Percentiles rank a stretch among this genome's conserved stretches.
Conservation (phyloP, 2,329 filamentous ascomycete species). For the Colletotrichum costaricense region DNA sequence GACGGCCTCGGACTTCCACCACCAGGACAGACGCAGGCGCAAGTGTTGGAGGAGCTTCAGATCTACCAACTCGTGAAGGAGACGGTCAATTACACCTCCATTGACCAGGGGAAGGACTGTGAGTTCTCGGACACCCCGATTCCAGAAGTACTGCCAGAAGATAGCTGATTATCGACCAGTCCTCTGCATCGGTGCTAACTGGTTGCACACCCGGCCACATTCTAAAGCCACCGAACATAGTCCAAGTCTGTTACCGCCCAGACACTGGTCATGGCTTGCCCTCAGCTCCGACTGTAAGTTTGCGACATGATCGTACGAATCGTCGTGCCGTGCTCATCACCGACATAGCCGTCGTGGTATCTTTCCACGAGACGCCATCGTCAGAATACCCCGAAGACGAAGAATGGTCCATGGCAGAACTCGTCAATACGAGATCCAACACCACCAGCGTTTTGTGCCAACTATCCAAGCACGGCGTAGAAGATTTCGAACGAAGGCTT, state of each 20-base stretch:
- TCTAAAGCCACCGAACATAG: slow-evolving; percentile 41
- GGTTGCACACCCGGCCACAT: slow-evolving; percentile 56
- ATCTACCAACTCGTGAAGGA: slow-evolving; percentile 69
- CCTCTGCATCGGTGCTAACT: slow-evolving; percentile 79
- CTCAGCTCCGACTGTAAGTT: slow-evolving; percentile 71
- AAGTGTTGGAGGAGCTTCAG: slow-evolving; percentile 42
- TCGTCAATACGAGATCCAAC: slow-evolving; percentile 50
- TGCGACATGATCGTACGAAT: slow-evolving; percentile 2
- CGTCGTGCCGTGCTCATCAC: slow-evolving; percentile 31
- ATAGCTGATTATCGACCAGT: slow-evolving; percentile 53
- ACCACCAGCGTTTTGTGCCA: slow-evolving; percentile 51
- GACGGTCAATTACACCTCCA: slow-evolving; percentile 81
- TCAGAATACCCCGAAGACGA: slow-evolving; percentile 41
- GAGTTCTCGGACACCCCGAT: slow-evolving; percentile 39
- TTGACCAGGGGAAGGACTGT: slow-evolving; percentile 76
- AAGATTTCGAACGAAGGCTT: slow-evolving; percentile 48
- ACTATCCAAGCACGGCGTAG: slow-evolving; percentile 51
- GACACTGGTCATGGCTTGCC: slow-evolving; percentile 77
- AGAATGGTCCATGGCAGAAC: slow-evolving; percentile 42
- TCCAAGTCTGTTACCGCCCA: slow-evolving; percentile 48
- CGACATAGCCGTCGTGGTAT: slow-evolving; percentile 71
- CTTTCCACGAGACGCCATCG: slow-evolving; percentile 71
- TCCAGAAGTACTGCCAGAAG: not conserved
- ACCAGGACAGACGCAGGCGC: slow-evolving; percentile 28
- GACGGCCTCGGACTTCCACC: slow-evolving; percentile 23